phyloP scores from a whole-genome alignment of 768 basidiomycete species.

The Chiua virens region DNA sequence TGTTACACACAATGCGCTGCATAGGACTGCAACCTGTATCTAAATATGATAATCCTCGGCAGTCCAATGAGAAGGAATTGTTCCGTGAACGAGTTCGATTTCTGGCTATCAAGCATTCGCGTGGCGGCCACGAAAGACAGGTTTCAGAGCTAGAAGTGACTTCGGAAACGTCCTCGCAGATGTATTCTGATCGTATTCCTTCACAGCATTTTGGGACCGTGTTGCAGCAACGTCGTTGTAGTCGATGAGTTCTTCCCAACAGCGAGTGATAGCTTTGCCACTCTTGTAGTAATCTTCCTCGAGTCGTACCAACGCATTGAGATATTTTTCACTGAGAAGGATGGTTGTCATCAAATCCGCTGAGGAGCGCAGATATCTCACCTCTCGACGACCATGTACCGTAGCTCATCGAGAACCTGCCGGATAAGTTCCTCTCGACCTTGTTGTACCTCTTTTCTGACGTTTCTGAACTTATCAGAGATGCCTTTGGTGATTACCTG shows the following conservation, averaged over 20 bases:
- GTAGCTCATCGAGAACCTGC: constrained; percentile 44
- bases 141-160: constrained; percentile 39
- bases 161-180: constrained; percentile 53
- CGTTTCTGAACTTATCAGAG: constrained; percentile 45
- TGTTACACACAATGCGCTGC: not conserved
- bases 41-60: too few species aligned
- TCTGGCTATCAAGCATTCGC: constrained; percentile 4
- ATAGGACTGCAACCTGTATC: not conserved
- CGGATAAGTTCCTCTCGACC: constrained; percentile 48
- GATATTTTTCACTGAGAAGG: constrained; percentile 44
- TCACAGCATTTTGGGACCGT: constrained; percentile 39
- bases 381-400: constrained; percentile 39
- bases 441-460: constrained; percentile 44
- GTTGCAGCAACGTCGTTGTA: constrained; percentile 36
- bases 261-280: constrained; percentile 39
- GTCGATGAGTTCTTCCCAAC: constrained; percentile 44
- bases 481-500: constrained; percentile 53
- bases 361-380: constrained; percentile 4
- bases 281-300: constrained; percentile 52
- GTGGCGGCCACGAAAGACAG: constrained; percentile 9
- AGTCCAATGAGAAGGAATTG: not conserved
- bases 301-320: constrained; percentile 53
- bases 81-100: not conserved
- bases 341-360: constrained; percentile 2
- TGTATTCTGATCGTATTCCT: constrained; percentile 48